Evolutionary conservation across 2,329 filamentous ascomycete species (phyloP).

Genomic region (Tolypocladium endophyticum): DNA sequence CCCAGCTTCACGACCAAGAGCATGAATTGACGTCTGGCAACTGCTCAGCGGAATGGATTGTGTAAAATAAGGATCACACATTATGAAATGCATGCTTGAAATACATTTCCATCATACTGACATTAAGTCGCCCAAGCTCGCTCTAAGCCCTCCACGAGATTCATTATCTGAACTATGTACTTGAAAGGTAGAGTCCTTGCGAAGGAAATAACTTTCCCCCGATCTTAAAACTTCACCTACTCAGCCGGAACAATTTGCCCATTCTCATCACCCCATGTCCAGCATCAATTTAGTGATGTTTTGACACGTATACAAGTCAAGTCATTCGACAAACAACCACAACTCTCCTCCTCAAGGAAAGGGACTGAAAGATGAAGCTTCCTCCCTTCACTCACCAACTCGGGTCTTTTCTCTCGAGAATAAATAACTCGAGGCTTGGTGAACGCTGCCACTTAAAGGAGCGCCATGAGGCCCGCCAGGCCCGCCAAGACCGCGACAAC

Average conservation of each 20-base stretch:
- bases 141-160: background rate
- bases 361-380: background rate
- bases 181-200: background rate
- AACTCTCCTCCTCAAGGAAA: too few species aligned
- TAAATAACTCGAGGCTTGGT: too few species aligned
- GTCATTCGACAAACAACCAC: too few species aligned
- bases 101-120: background rate
- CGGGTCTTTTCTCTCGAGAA: too few species aligned
- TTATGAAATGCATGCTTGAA: background rate
- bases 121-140: background rate
- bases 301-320: background rate
- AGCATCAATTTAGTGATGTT: background rate
- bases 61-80: background rate
- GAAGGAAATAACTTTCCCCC: background rate
- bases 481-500: constrained; percentile 18
- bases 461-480: constrained; percentile 4
- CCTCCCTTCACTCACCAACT: background rate
- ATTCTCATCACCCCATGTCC: background rate
- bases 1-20: background rate
- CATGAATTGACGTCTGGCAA: background rate
- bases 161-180: background rate
- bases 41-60: background rate
- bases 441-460: constrained; percentile 2
- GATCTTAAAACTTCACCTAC: background rate
- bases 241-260: background rate